Base-by-base conservation (phyloP, 2,329 filamentous ascomycete species). In the Pestalotiopsis sp. region DNA sequence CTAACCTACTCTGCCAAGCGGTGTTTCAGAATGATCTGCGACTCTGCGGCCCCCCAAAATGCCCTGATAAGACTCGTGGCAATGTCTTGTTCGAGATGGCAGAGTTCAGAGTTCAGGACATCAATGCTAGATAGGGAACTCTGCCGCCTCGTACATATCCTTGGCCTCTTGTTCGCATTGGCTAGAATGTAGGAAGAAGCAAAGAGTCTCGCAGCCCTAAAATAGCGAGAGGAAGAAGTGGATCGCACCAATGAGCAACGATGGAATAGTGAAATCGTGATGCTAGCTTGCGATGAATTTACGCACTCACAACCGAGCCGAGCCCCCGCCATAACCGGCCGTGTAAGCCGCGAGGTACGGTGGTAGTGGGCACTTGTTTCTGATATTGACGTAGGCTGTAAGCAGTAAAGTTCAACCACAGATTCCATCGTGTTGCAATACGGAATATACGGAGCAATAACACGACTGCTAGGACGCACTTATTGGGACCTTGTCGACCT, bases 231-330 rank as follows among this genome's bases (percentile, higher is more conserved):
- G 57, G 27, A 27, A 17, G 23, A 27, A 4, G 57, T 20, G 31
- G 59, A 64, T 52, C 61, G n/a, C 61, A 52, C 61, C 61, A 64
- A 64, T 64, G 14, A 39, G 61, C n/a, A 25, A n/a, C 23, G 31
- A 7, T 25, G 31, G 27, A 41, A 38, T 38, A 14, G 11, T 25
- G 39, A 64, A 64, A 64, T 64, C 36, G 36, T 39, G 61, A 36
- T 64, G 17, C 39, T 64, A 31, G 39, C 23, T 36, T 52, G n/a
- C 5, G 20, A 52, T 23, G 45, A n/a, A 52, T 9, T n/a, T n/a
- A 17, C 20, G 45, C 45, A 20, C n/a, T 45, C 41, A 6, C 45
- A 52, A 52, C 45, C 14, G 45, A 52, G 45, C 45, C 14, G 7
- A 9, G 14, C n/a, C 17, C 45, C 45, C 45, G 45, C 45, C 45